phyloP scores from a whole-genome alignment of 164 flowering plant genomes.

The Macadamia tetraphylla region DNA sequence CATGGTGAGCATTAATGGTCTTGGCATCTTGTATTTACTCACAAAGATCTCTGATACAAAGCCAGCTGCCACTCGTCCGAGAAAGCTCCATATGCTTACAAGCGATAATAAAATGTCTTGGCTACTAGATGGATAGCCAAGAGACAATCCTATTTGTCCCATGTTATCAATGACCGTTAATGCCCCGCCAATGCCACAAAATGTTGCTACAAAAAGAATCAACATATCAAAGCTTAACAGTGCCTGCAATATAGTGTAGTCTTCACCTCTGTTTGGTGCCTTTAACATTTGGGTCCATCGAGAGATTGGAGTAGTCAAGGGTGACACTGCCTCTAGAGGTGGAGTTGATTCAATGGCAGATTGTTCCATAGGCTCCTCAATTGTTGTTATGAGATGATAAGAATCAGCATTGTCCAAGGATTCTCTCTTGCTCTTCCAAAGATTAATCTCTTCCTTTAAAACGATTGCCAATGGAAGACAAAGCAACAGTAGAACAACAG shows the following conservation, averaged over 20 bases:
- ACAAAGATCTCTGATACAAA: slow-evolving; percentile 43
- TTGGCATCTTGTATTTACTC: slow-evolving; percentile 37
- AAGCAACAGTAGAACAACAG: slow-evolving; percentile 19
- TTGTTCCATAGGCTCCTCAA: slow-evolving; percentile 4
- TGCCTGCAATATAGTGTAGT: slow-evolving; percentile 58
- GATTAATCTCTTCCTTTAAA: slow-evolving; percentile 19
- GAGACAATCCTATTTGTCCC: slow-evolving; percentile 55
- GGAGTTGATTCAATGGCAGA: background rate
- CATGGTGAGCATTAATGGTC: slow-evolving; percentile 44
- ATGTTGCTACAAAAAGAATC: slow-evolving; percentile 40
- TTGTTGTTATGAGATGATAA: background rate
- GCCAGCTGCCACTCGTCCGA: slow-evolving; percentile 44
- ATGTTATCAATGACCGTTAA: slow-evolving; percentile 56
- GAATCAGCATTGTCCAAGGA: background rate
- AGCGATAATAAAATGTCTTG: slow-evolving; percentile 54
- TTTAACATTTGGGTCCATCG: slow-evolving; percentile 26
- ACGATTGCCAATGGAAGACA: slow-evolving; percentile 22
- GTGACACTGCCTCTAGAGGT: too few species aligned
- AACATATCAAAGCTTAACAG: slow-evolving; percentile 54
- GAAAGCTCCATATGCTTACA: slow-evolving; percentile 59
- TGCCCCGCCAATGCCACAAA: slow-evolving; percentile 52
- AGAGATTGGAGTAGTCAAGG: slow-evolving; percentile 6
- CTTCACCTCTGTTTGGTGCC: slow-evolving; percentile 55
- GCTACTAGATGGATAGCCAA: slow-evolving; percentile 29
- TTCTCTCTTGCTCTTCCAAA: slow-evolving; percentile 13